Evolutionary conservation across 495 filamentous ascomycete genomes (phyloP), one percentile per base, ranked within the genome.

Genomic region (Lasiosphaeria hispida): DNA sequence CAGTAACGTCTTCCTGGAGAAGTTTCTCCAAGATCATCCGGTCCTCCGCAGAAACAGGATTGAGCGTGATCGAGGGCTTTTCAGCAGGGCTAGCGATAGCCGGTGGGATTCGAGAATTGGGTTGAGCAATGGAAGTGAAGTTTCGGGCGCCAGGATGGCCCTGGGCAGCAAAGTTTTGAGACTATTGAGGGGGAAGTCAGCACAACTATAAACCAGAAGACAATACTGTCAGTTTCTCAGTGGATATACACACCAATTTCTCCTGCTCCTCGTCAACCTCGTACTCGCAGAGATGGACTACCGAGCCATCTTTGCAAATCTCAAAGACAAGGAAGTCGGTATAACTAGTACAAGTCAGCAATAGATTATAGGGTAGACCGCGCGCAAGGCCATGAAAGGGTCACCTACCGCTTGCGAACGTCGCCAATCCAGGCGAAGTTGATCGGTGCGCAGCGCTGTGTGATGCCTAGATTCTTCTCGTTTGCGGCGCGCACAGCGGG

Each of bases 271-370:
- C 77, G 7, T 77, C 63, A 11, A 81, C 79, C 60, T 75, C 9
- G 72, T 69, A 82, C 55, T 73, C 76, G 74, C 57, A 73, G 68
- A 98, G 79, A 71, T 96, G 91, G 42, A 93, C 64, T 3, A 96
- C 92, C 48, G 84, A 75, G 10, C 92, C 93, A 67, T 86, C 81
- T 10, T 85, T 86, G 11, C 80, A 71, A 61, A 98, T 94, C 74
- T 98, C 94, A 69, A 96, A 91, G 55, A 98, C 94, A 48, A 93
- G 75, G 71, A 98, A 98, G 69, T 98, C 94, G 11, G 92, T 96
- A 72, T 91, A 98, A 63, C 91, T 94, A 55, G 35, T 33, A 7
- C 2, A 49, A 15, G 47, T 57, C 39, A 54, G 52, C 40, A 43
- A 39, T 40, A 15, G 0, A 37, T 23, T 11, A 5, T 11, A 14